Evolutionary conservation across 257 asterid species (phyloP).

Genomic region (Paulownia fortunei): DNA sequence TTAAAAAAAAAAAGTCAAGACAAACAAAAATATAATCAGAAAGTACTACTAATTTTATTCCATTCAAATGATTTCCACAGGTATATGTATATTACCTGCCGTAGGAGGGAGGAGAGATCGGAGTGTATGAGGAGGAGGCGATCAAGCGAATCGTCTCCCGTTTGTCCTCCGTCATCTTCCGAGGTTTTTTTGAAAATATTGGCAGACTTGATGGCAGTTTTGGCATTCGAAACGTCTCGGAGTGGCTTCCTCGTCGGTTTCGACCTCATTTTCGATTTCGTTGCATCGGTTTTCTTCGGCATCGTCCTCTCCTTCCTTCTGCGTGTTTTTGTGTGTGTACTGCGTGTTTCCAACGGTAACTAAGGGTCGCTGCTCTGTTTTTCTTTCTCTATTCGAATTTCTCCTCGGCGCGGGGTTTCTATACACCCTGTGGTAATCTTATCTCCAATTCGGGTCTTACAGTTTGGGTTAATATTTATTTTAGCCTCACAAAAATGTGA

Average conservation of each 20-base stretch:
- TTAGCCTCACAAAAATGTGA: background rate
- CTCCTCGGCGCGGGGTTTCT: constrained; percentile 6
- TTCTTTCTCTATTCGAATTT: constrained; percentile 35
- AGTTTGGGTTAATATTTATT: background rate
- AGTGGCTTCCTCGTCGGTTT: constrained; percentile 62
- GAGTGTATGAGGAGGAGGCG: constrained; percentile 78
- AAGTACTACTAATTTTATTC: background rate
- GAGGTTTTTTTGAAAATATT: constrained; percentile 31
- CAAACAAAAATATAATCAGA: background rate
- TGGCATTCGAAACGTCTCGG: constrained; percentile 62
- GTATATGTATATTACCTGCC: constrained; percentile 48
- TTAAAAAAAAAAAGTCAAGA: background rate
- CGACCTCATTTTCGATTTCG: constrained; percentile 40
- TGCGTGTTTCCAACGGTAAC: constrained; percentile 45
- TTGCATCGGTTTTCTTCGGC: constrained; percentile 45
- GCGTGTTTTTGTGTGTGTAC: constrained; percentile 18
- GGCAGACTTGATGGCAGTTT: constrained; percentile 33
- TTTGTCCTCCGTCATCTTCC: constrained; percentile 32
- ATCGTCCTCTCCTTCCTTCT: constrained; percentile 27
- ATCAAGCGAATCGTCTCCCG: constrained; percentile 55
- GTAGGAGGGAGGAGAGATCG: constrained; percentile 61
- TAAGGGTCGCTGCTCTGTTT: constrained; percentile 13
- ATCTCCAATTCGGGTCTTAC: background rate
- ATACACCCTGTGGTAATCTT: background rate
- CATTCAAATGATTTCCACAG: background rate